Conservation (phyloP, 2,329 filamentous ascomycete species). For the Blumeria hordei region DNA sequence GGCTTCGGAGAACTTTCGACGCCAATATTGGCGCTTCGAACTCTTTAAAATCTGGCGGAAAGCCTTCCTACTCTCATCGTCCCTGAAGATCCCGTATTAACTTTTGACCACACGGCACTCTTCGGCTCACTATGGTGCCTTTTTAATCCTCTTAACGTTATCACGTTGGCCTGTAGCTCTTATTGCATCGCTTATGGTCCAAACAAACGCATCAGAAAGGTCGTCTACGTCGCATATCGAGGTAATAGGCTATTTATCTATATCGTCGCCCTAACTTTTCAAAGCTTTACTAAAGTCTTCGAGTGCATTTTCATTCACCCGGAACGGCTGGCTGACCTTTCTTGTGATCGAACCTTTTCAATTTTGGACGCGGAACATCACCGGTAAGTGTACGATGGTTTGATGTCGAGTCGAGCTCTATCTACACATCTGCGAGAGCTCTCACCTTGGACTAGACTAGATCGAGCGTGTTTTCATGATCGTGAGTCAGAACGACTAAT, state of each 20-base stretch:
- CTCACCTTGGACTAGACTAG: no score
- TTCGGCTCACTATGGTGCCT: not conserved
- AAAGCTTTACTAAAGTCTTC: not conserved
- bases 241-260: no score
- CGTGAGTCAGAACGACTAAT: no score
- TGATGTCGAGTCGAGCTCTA: not conserved
- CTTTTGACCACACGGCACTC: not conserved
- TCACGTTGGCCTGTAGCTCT: not conserved
- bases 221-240: no score
- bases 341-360: not conserved
- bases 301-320: not conserved
- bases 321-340: not conserved
- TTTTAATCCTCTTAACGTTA: not conserved
- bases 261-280: not conserved
- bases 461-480: no score
- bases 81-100: not conserved
- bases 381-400: not conserved
- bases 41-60: not conserved
- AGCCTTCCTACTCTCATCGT: not conserved
- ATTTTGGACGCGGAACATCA: not conserved
- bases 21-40: not conserved
- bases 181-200: no score
- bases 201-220: no score
- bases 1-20: not conserved
- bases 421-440: not conserved